phyloP scores from a whole-genome alignment of 225 moss, liverwort and hornwort species.

The Bryum argenteum region DNA sequence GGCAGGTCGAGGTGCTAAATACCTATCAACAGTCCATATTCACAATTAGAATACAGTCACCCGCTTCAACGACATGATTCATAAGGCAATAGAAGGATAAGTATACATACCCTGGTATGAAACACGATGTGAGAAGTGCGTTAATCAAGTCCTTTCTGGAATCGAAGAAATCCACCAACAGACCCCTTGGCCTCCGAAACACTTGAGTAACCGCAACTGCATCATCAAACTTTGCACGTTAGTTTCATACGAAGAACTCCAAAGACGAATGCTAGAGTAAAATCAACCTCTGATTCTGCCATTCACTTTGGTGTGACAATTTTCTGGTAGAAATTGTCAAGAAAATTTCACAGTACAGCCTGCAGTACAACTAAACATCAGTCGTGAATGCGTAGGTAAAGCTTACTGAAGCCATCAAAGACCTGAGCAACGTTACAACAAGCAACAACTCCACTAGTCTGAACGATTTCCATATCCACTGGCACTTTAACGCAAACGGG shows the following conservation, averaged over 20 bases:
- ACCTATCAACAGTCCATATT: conserved; percentile 41
- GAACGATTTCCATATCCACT: too few species aligned
- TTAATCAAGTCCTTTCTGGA: conserved; percentile 93
- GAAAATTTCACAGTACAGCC: conserved; percentile 75
- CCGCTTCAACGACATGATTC: not conserved
- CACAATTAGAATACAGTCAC: not conserved
- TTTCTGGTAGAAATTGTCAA: conserved; percentile 87
- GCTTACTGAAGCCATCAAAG: not conserved
- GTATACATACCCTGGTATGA: conserved; percentile 76
- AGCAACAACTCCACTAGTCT: too few species aligned
- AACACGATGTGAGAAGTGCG: conserved; percentile 95
- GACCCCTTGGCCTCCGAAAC: conserved; percentile 80
- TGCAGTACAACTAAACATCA: conserved; percentile 44
- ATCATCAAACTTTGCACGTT: conserved; percentile 27
- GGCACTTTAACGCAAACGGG: too few species aligned
- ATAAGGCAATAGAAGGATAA: not conserved
- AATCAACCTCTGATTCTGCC: conserved; percentile 91
- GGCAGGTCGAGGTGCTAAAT: conserved; percentile 84
- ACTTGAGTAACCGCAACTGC: conserved; percentile 95
- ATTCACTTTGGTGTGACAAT: conserved; percentile 71
- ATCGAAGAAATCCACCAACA: conserved; percentile 83
- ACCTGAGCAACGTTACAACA: too few species aligned
- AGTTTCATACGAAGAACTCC: not conserved
- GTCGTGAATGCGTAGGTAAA: not conserved
- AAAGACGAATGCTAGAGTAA: not conserved